Evolutionary conservation across 257 asterid species (phyloP), one percentile per base, ranked within the genome.

Genomic region (Salvia rosmarinus): DNA sequence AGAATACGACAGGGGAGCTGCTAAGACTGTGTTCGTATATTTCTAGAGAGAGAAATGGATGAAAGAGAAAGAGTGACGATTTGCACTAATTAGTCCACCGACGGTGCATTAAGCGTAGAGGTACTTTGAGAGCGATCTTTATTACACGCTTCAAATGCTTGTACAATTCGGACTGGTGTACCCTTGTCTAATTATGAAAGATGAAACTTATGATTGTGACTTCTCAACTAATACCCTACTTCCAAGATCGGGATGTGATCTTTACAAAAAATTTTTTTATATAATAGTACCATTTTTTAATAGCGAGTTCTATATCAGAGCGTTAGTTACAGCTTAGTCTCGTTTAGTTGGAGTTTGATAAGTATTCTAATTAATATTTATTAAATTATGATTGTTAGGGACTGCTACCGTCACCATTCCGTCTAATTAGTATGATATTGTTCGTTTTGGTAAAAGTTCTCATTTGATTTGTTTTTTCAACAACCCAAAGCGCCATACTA

Each of bases 1-100:
- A 85, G 94, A 86, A 83, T 81, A 79, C 71, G 85, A 88, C 85
- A 74, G 70, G 19, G 58, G 75, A 82, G 87, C 90, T 82, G 74
- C 77, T 55, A 4, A 49, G 49, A 10, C 52, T 30, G 23, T 65
- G 69, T 69, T 77, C 56, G 23, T 34, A 4, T 32, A 9, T 13
- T 35, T 39, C 51, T 64, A 65, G 75, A 66, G 81, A 71, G 74
- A 65, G 64, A 69, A 32, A 44, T 4, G 17, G 11, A 23, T 14
- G 20, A 20, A 63, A 20, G 66, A 40, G 77, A 64, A 60, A 19
- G 42, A 50, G 68, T 62, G 75, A 47, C 21, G 59, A 4, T 37
- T 25, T 34, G 46, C 68, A 44, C 35, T 16, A 51, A 16, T 23
- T 16, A 56, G 68, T 68, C 77, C 81, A 72, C 84, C 82, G 80